Evolutionary conservation across 78 protist species (phyloP).

Genomic region (Dictyostelium discoideum): DNA sequence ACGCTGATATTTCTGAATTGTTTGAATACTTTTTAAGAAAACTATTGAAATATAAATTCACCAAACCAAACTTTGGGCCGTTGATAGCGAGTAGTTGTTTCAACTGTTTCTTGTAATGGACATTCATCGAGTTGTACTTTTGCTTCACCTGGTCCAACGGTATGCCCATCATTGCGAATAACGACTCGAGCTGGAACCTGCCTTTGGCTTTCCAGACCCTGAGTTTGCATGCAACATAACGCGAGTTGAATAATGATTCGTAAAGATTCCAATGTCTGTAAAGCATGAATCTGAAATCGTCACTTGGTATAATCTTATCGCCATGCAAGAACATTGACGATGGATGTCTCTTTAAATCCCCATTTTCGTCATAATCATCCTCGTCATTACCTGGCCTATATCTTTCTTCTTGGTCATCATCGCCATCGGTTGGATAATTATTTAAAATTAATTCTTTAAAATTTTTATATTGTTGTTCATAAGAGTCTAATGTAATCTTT

Average conservation of each 20-base stretch:
- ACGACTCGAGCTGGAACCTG: slow-evolving; percentile 26
- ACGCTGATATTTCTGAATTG: slow-evolving; percentile 45
- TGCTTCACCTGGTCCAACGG: slow-evolving; percentile 70
- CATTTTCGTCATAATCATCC: background rate
- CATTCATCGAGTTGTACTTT: slow-evolving; percentile 27
- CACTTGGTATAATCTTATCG: slow-evolving; percentile 11
- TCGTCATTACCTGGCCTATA: background rate
- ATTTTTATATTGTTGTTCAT: slow-evolving; percentile 25
- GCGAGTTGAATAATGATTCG: slow-evolving; percentile 62
- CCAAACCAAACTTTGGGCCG: slow-evolving; percentile 56
- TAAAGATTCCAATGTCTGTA: slow-evolving; percentile 84
- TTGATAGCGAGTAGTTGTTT: background rate
- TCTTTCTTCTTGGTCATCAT: background rate
- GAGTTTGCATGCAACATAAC: slow-evolving; percentile 54
- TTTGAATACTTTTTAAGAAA: slow-evolving; percentile 39
- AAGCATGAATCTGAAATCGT: slow-evolving; percentile 82
- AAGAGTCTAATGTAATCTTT: slow-evolving; percentile 9
- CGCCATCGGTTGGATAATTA: background rate
- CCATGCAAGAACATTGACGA: background rate
- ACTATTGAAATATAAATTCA: slow-evolving; percentile 39
- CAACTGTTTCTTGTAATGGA: background rate
- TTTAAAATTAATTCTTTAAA: slow-evolving; percentile 31
- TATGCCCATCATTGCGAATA: slow-evolving; percentile 80
- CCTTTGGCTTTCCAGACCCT: slow-evolving; percentile 78
- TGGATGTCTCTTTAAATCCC: background rate